Evolutionary conservation across 768 basidiomycete species (phyloP), one percentile per base, ranked within the genome.

Genomic region (Phlebiopsis flavidoalba): DNA sequence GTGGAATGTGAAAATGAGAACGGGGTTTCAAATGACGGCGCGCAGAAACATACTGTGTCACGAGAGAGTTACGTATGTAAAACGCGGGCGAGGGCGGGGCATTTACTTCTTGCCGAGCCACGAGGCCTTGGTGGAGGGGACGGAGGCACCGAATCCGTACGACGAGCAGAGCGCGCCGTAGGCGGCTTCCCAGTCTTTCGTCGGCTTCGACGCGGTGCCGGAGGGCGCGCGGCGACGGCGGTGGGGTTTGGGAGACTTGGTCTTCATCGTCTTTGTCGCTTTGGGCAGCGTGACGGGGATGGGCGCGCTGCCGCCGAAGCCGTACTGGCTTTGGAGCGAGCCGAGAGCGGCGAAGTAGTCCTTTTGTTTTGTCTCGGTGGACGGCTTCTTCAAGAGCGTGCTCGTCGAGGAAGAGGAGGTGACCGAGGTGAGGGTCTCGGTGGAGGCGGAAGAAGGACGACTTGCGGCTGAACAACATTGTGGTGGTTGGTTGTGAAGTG

Each of bases 311-410:
- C 66, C 71, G 26, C 59, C 46, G 19, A 64, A 66, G 21, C 73
- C 71, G 56, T 70, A 70, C 5, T 68, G 63, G 6, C 63, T 61
- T 6, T 69, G 64, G 12, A 74, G 65, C 4, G 65, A 59, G 3
- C 61, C 71, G 53, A 71, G 70, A 5, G 71, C 68, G 15, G 66
- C 62, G 54, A 68, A 67, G 60, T 66, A 72, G 57, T 74, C 57
- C 60, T 71, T 72, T 17, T 12, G 40, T 43, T 43, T 6, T 11
- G 61, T 15, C 19, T 58, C 62, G 8, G 55, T 35, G 7, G 58
- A 19, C 14, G 35, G 8, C 21, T 51, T 49, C 17, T 51, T 49
- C 48, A 49, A 26, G 14, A 24, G 31, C 53, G 51, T 15, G 52
- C 54, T 12, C n/a, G 60, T 21, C 8, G 60, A 22, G 36, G 60